A percentile compares a stretch with the other conserved stretches of the same genome.
phyloP scores from a whole-genome alignment of 257 asterid species.

The Prunella vulgaris region DNA sequence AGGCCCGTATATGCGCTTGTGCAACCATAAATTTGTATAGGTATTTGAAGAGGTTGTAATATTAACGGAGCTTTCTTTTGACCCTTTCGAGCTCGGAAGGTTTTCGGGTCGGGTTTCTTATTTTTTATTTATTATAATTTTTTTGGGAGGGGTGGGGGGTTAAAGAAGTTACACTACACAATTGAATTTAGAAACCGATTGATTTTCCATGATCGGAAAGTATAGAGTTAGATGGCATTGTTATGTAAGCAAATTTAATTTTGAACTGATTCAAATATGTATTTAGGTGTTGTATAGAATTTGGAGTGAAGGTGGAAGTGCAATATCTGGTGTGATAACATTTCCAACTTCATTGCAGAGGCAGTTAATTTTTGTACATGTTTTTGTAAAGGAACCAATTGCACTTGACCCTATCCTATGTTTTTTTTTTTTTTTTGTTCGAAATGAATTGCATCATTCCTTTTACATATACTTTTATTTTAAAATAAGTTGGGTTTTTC shows the following conservation, averaged over 20 bases:
- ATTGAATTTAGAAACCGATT: constrained; percentile 40
- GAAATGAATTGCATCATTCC: neutral
- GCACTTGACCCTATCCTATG: neutral
- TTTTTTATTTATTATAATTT: neutral
- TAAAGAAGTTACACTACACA: constrained; percentile 23
- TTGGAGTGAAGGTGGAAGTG: constrained; percentile 25
- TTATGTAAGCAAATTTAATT: constrained; percentile 37
- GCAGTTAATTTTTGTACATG: constrained; percentile 16
- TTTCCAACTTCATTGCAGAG: constrained; percentile 17
- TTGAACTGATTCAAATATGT: constrained; percentile 33
- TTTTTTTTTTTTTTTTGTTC: neutral
- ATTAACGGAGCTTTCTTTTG: constrained; percentile 26
- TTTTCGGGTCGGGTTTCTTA: neutral
- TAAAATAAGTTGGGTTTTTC: no score
- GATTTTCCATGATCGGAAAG: constrained; percentile 62
- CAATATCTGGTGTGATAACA: neutral
- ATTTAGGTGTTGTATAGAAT: constrained; percentile 23
- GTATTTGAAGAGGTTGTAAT: constrained; percentile 53
- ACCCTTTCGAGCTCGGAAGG: constrained; percentile 18
- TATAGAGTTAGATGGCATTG: constrained; percentile 54
- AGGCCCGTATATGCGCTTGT: neutral
- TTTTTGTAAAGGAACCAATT: constrained; percentile 8
- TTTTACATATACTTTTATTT: no score
- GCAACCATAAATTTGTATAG: constrained; percentile 53
- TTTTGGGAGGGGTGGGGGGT: constrained; percentile 1